A percentile compares a stretch with the other conserved stretches of the same genome.
Conservation (phyloP, 2,329 filamentous ascomycete species). For the Penicillium sp. region DNA sequence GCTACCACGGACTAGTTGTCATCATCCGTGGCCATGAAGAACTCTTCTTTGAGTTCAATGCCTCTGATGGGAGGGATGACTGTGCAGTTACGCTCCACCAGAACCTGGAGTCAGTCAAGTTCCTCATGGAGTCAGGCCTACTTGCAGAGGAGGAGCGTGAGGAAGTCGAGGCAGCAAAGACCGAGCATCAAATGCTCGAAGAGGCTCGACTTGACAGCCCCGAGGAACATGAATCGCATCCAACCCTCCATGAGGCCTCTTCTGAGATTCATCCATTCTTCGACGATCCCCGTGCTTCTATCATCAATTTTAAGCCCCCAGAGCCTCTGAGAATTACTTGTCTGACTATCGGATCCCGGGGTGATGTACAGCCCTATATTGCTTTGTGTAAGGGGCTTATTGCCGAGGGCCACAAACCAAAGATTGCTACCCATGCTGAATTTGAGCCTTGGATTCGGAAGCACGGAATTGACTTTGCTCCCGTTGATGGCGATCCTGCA, state of each 20-base stretch:
- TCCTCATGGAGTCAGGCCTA: conserved; percentile 67
- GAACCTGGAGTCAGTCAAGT: conserved; percentile 70
- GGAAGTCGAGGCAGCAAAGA: conserved; percentile 71
- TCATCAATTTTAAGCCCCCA: conserved; percentile 86
- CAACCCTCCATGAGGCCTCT: conserved; percentile 30
- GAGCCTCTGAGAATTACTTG: conserved; percentile 83
- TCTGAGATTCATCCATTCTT: conserved; percentile 71
- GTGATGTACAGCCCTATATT: conserved; percentile 97
- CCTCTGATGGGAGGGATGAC: conserved; percentile 78
- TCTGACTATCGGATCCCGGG: conserved; percentile 90
- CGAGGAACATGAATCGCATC: conserved; percentile 30
- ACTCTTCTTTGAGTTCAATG: conserved; percentile 90
- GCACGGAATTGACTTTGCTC: conserved; percentile 91
- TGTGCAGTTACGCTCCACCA: conserved; percentile 80
- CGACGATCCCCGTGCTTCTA: conserved; percentile 83
- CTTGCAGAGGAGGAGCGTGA: conserved; percentile 68
- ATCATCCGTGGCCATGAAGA: conserved; percentile 93
- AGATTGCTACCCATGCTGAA: conserved; percentile 88
- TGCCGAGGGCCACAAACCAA: conserved; percentile 80
- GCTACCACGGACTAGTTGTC: conserved; percentile 87
- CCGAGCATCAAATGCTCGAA: conserved; percentile 78
- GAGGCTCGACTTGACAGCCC: conserved; percentile 62
- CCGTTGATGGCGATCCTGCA: conserved; percentile 85
- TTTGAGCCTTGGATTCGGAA: conserved; percentile 85
- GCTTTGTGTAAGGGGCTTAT: conserved; percentile 88